Base-by-base conservation (phyloP, 2,329 filamentous ascomycete genomes). In the Alternaria brassicicola region DNA sequence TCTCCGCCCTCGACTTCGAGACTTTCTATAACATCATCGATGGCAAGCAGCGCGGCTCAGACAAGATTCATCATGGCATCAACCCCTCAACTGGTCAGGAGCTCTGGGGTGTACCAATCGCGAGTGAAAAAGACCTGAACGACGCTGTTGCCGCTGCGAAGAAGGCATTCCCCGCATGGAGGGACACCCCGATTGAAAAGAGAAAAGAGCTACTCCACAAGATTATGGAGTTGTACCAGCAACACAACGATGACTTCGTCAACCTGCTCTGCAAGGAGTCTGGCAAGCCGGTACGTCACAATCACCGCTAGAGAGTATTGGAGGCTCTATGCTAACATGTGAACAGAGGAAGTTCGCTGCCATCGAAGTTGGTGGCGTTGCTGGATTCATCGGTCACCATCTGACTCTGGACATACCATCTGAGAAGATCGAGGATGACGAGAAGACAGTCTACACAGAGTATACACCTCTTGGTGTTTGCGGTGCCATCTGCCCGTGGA, bases 1-100 rank as follows among this genome's bases (percentile, higher is more conserved):
- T 79, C 17, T 73, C 74, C 48, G 71, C 63, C 42, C 59, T 77
- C 58, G 69, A 78, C 31, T 79, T 78, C 56, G 71, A 78, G 61
- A 82, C 77, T 42, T 85, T 83, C 69, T 76, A 78, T 58, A 86
- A 85, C 74, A 77, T 84, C 53, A 80, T 86, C 62, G 78, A 84
- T 61, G 83, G 82, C 57, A 73, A 84, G 71, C 71, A 81, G 58
- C 76, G 76, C 17, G 70, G 77, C 17, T 82, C 81, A 1, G 64
- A 75, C 25, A 63, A 74, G 48, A 69, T 78, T 52, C 80, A 82
- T 53, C 79, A 80, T 65, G 78, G 80, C 41, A 74, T 85, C 65
- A 85, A 86, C 70, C 84, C 84, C 0, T 74, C 83, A 3, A 85
- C 80, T 8, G 74, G 78, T 23, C 73, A 83, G 60, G 74, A 81